Evolutionary conservation across 768 basidiomycete species (phyloP), one percentile per base, ranked within the genome.

Genomic region (Punctularia strigosozonata): DNA sequence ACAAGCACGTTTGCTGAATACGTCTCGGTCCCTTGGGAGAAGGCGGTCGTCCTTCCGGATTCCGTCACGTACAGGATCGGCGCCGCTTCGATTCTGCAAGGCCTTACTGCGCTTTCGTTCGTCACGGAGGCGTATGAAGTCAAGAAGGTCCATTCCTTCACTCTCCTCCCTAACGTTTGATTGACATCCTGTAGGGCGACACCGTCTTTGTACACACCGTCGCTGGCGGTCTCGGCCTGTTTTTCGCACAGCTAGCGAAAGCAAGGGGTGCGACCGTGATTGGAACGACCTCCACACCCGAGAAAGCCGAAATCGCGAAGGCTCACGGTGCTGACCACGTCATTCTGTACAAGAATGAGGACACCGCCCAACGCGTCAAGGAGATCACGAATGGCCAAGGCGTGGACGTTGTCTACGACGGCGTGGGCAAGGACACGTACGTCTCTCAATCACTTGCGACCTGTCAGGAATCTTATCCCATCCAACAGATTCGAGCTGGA

Each of bases 381-480:
- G 78, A 82, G 48, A 59, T 88, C 41, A 88, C 87, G 0, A 74
- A 77, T 33, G 84, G 84, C 3, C 70, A 75, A 46, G 85, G 87
- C 15, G 84, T 90, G 2, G 73, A 92, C 44, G 90, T 75, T 6
- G 71, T 88, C 13, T 92, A 83, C 51, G 92, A 98, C 49, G 91
- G 92, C 19, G 88, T 98, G 23, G 92, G 92, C 2, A 91, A 87
- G 64, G 89, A 89, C 55, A 94, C 90, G 72, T 91, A 58, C 40
- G 83, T 65, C 6, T 41, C 32, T 17, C 12, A 7, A 40, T 21
- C 3, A 18, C 35, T 4, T 17, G 13, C 21, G 18, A 4, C 3
- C 4, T 14, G 13, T 5, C 17, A 2, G 20, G 7, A 21, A 6
- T 21, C 25, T 15, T 8, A 15, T 23, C 3, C 31, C 10, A 14